Evolutionary conservation across 2,329 filamentous ascomycete species (phyloP), one percentile per base, ranked within the genome.

Genomic region (Fusarium beomiforme): DNA sequence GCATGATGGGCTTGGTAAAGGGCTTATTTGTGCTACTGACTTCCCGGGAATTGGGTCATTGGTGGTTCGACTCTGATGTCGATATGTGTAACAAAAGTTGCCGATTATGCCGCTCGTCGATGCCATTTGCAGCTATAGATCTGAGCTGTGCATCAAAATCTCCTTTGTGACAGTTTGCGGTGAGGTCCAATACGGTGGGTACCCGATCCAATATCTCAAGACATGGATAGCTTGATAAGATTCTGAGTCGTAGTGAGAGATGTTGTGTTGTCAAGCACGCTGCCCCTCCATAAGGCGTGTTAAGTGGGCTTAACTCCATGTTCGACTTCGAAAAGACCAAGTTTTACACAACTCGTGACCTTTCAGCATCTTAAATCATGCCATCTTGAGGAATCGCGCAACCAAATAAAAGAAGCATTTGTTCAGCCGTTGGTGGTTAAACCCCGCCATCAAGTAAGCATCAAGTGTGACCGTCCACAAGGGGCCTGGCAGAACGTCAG

Each of bases 41-140:
- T 66, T 71, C 51, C 59, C 62, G 47, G 47, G 61, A 69, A 44
- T 50, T 55, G 50, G 53, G 67, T 61, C 59, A 58, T 58, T 65
- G 47, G 67, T 73, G 70, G 55, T 65, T 69, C 63, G 70, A 71
- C 53, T 46, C 33, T 71, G 59, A 65, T 71, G 57, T 70, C 41
- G 39, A 57, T 36, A 59, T 41, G 53, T 55, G 46, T 36, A 31
- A 56, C 39, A 46, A 37, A 36, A 54, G 41, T 43, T 54, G 24
- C 51, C 51, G 49, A 26, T 49, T 43, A 37, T 53, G n/a, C 39
- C 36, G 21, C 46, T 46, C 21, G 29, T 46, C 46, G 19, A 46
- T 36, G 23, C 33, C 33, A 51, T 51, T 26, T 56, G 57, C 49
- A 55, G 21, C 36, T 59, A 54, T 33, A 43, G n/a, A 43, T 68